Evolutionary conservation across 768 basidiomycete genomes (phyloP), one percentile per base, ranked within the genome.

Genomic region (Crassisporium funariophilum): DNA sequence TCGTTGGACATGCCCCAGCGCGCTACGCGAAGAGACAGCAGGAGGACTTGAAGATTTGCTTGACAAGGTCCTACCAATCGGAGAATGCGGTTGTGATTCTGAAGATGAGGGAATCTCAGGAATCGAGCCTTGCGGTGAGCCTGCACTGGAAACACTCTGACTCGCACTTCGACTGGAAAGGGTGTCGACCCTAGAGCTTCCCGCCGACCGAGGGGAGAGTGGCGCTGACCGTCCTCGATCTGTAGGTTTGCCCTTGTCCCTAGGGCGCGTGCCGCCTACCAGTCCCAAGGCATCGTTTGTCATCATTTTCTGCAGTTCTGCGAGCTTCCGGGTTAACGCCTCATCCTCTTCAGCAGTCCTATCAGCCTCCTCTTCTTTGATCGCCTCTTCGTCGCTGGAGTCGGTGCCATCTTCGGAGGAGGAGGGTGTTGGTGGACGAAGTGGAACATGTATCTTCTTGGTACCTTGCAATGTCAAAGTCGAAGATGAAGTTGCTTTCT

Each of bases 91-190:
- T 41, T 77, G 78, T 15, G 82, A 77, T 36, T 82, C 77, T 27
- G 77, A 61, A 15, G 86, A 83, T 0, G 89, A 91, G 0, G 89
- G 83, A 19, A 92, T 90, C 12, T 88, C 87, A 1, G 87, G 88
- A 25, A 90, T 86, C 0, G 90, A 92, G 13, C 83, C 84, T 37
- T 79, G 86, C 1, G 84, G 84, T 15, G 90, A 91, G 50, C 81
- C 79, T 10, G 81, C 69, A 60, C 85, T 86, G 4, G 88, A 89
- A 7, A 88, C 72, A 56, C 88, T 90, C 49, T 85, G 86, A 50
- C 85, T 86, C 16, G 76, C 72, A 56, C 79, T 58, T 12, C 54
- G 50, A 56, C 73, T 81, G 35, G 76, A 79, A 16, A 74, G 73
- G 22, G 60, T 72, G 46, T 61, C 64, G 35, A 57, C 59, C 56